Base-by-base conservation (phyloP, 2,329 filamentous ascomycete species). In the Cryoendolithus antarcticus region DNA sequence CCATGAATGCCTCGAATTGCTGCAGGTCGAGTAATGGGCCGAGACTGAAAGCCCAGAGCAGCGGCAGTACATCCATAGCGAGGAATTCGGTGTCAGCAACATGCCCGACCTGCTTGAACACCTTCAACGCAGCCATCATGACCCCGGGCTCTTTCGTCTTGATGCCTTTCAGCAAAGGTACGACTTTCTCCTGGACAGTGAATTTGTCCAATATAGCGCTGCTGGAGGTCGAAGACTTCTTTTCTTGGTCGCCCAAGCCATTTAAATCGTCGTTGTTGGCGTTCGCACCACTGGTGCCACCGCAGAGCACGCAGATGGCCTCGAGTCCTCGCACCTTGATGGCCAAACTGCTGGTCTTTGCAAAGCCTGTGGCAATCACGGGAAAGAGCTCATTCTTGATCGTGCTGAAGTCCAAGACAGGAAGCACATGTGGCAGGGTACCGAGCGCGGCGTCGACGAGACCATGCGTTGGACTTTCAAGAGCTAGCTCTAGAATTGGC, bases 71-170 rank as follows among this genome's bases (percentile, higher is more conserved):
- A 40, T 96, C 89, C 65, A 91, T 78, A 9, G 91, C 91, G 13
- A 95, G 75, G 55, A 94, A 96, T 32, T 95, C 91, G 2, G 80
- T 75, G 55, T 96, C 91, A 4, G 82, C 88, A 12, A 81, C 71
- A 36, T 75, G 74, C 6, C 86, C 86, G 21, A 98, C 80, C 35
- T 94, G 82, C 36, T 75, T 76, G 48, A 96, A 77, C 1, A 95
- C 86, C 40, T 80, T 80, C 28, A 96, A 68, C 0, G 86, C 82
- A 4, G 89, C 88, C 69, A 96, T 82, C 84, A 96, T 96, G 7
- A 98, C 91, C 5, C 86, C 88, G 0, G 91, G 91, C 59, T 98
- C 91, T 57, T 94, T 96, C 0, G 91, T 98, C 62, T 94, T 96
- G 65, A 98, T 96, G 2, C 72, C 86, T 54, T 84, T 86, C 44